phyloP scores from a whole-genome alignment of 805 yeast genomes.

The Ogataea glucozyma region DNA sequence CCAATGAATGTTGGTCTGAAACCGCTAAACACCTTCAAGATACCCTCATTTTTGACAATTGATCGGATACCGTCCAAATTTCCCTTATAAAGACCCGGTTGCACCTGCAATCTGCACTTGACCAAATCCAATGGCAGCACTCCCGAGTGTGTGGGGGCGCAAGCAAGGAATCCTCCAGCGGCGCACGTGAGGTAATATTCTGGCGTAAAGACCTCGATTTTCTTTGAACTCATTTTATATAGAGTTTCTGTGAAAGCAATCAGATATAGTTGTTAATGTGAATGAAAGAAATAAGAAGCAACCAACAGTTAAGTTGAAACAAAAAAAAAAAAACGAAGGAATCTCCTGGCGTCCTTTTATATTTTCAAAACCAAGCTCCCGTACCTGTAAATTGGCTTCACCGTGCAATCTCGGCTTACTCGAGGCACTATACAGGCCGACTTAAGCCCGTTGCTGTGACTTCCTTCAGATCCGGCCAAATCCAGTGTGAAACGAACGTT shows the following conservation, averaged over 20 bases:
- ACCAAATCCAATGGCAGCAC: constrained; percentile 93
- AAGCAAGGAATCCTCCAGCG: constrained; percentile 78
- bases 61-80: constrained; percentile 80
- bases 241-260: background rate
- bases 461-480: constrained; percentile 1
- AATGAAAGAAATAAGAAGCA: no score
- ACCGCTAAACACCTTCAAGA: constrained; percentile 79
- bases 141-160: constrained; percentile 95
- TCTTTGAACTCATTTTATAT: constrained; percentile 19
- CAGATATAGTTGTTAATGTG: no score
- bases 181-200: constrained; percentile 76
- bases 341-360: no score
- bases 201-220: constrained; percentile 54
- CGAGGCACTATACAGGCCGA: background rate
- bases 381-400: no score
- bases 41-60: constrained; percentile 73
- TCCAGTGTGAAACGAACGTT: background rate
- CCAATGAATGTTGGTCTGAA: constrained; percentile 91
- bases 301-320: background rate
- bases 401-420: background rate
- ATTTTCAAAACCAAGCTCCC: no score
- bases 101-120: constrained; percentile 90
- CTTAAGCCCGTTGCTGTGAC: background rate
- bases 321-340: background rate
- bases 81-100: constrained; percentile 68